Percentiles rank a stretch among this genome's conserved stretches.
These are phyloP conservation scores for Brassica hybrid DNA, from an alignment of 441 rosid species.

Conservation along the genomic window DNA sequence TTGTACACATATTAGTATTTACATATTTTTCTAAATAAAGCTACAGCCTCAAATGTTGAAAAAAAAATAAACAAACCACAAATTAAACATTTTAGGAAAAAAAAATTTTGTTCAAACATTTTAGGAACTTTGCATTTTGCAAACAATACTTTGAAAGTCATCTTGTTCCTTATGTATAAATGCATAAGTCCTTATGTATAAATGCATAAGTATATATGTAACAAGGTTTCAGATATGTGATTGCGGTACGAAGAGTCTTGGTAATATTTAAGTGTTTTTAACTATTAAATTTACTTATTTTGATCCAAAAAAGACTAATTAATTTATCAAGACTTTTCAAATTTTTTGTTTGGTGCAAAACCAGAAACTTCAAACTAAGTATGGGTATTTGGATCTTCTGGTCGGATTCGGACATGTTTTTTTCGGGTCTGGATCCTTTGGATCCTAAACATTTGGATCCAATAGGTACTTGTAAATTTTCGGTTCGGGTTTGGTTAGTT, in stretches of 20 bases:
- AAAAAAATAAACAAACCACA: background rate
- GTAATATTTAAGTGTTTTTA: background rate
- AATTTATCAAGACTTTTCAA: no score
- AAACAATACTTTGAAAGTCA: background rate
- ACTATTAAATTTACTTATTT: background rate
- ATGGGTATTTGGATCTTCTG: no score
- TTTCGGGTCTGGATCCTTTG: no score
- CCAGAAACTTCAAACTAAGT: no score
- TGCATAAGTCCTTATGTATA: no score
- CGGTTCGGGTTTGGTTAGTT: no score
- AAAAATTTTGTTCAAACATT: background rate
- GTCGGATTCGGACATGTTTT: no score
- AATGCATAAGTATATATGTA: background rate
- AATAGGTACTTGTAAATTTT: no score
- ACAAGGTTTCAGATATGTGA: background rate
- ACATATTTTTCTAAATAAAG: background rate
- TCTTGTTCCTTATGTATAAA: background rate
- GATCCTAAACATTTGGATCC: no score
- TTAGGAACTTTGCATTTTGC: no score
- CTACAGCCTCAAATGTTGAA: background rate
- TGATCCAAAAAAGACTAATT: no score
- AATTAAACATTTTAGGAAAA: background rate
- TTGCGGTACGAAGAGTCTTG: background rate
- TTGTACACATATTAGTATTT: background rate
- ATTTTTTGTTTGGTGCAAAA: no score